Percentiles rank a stretch among this genome's conserved stretches.
phyloP scores from a whole-genome alignment of 306 rosid genomes.

The Cucumis hystrix region DNA sequence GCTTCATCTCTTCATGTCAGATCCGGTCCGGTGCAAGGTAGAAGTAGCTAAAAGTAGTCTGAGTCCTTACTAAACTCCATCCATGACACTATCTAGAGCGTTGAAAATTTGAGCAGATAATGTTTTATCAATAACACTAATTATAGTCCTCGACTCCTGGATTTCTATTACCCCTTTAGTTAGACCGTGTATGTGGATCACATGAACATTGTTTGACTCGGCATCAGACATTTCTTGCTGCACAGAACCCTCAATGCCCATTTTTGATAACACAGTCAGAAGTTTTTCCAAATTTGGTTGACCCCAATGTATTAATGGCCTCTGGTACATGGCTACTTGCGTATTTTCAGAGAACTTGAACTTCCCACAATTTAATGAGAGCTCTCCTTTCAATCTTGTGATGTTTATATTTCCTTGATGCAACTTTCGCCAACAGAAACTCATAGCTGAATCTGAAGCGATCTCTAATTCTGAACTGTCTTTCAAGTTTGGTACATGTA shows the following conservation, averaged over 20 bases:
- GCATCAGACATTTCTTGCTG: constrained; percentile 10
- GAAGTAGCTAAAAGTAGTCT: neutral
- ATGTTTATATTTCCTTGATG: constrained; percentile 31
- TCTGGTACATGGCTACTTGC: constrained; percentile 4
- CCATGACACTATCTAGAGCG: constrained; percentile 32
- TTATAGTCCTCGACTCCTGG: constrained; percentile 27
- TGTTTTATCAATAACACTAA: constrained; percentile 29
- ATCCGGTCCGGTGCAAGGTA: neutral
- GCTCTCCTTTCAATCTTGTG: constrained; percentile 53
- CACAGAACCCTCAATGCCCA: constrained; percentile 42
- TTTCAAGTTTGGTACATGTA: constrained; percentile 30
- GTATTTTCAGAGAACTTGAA: constrained; percentile 21
- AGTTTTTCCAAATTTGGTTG: constrained; percentile 39
- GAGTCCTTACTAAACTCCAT: constrained; percentile 15
- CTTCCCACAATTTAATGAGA: constrained; percentile 31
- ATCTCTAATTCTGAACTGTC: constrained; percentile 36
- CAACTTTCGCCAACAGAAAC: constrained; percentile 45
- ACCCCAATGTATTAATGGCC: constrained; percentile 40
- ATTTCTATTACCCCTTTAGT: constrained; percentile 45
- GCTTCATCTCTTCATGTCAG: neutral
- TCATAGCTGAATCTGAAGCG: constrained; percentile 43
- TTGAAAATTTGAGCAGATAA: constrained; percentile 38
- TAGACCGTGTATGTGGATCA: constrained; percentile 35
- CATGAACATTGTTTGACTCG: constrained; percentile 16
- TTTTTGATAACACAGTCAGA: constrained; percentile 32